Base-by-base conservation (phyloP, 1,139 yeast species). In the Yarrowia galli region DNA sequence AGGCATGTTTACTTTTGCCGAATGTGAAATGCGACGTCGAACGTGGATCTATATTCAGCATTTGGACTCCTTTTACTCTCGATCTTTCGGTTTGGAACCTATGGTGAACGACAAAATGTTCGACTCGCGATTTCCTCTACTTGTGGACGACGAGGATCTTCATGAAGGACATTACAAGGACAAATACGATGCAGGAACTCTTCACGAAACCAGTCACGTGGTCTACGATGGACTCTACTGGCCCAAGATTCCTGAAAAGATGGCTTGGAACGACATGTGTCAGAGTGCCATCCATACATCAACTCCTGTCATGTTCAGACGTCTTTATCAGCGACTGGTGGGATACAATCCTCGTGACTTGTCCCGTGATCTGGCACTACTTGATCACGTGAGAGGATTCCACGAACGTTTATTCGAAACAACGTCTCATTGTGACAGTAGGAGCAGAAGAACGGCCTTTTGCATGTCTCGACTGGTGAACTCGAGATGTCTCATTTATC, bases 21-120 rank as follows among this genome's bases (percentile, higher is more conserved):
- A 65, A 13, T 58, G 68, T 10, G 68, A 65, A 45, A 54, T 54
- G 53, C 32, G 68, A 56, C n/a, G 68, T 15, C 23, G 65, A 46
- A 38, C 63, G 20, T 65, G 68, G 68, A 20, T 36, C n/a, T 65
- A 65, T 22, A 18, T 65, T 2, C 56, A 46, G 28, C 56, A 54
- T 15, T 10, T 65, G 40, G 68, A 65, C 48, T 56, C 63, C 5
- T 65, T 54, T 32, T 54, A 58, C 18, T 54, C 68, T 1, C 36
- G 63, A 1, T 45, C 65, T 1, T 45, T 48, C 3, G 68, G 68
- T 5, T 38, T 65, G 4, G 68, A 65, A 23, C 68, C 68, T 20
- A 45, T 65, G 53, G 53, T 65, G 6, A 36, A 36, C 9, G 53
- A 48, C 23, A 54, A 53, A 12, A 65, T 48, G 53, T 65, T 65